A percentile compares a stretch with the other conserved stretches of the same genome.
These are phyloP conservation scores for Neolentinus lepideus DNA, from an alignment of 1,284 basidiomycete species.

Conservation along the genomic window DNA sequence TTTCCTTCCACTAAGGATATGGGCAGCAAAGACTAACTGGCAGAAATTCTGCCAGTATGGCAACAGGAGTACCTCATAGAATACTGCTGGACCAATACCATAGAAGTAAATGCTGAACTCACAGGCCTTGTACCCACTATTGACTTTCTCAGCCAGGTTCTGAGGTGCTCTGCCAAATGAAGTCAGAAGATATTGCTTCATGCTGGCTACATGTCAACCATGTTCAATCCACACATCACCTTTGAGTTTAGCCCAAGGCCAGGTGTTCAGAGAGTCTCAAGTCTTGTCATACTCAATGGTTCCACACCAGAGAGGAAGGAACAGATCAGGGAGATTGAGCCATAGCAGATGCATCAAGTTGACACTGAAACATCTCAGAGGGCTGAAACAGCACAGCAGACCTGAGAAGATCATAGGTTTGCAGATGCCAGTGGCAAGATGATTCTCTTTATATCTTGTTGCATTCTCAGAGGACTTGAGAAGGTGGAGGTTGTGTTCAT, in stretches of 20 bases:
- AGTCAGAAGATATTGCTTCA: conserved; percentile 15
- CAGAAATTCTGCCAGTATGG: conserved; percentile 17
- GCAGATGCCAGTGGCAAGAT: neutral
- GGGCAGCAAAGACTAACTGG: conserved; percentile 13
- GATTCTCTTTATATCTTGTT: neutral
- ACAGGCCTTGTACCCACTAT: conserved; percentile 23
- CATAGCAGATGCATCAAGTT: conserved; percentile 17
- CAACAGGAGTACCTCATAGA: conserved; percentile 8
- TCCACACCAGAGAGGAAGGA: conserved; percentile 14
- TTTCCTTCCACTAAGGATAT: conserved; percentile 9
- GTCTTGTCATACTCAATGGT: conserved; percentile 7
- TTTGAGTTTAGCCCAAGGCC: conserved; percentile 12
- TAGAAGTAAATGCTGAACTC: conserved; percentile 18
- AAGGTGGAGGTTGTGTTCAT: no score
- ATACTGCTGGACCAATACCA: conserved; percentile 14
- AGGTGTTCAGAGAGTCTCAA: conserved; percentile 7
- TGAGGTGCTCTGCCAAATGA: conserved; percentile 21
- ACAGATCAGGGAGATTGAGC: conserved; percentile 15
- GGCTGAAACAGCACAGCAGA: conserved; percentile 3
- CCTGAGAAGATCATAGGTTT: conserved; percentile 8
- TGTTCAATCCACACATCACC: conserved; percentile 10
- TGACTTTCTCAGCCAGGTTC: conserved; percentile 22
- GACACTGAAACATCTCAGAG: conserved; percentile 12
- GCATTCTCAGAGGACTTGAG: neutral
- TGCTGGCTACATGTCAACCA: conserved; percentile 12